A percentile compares a stretch with the other conserved stretches of the same genome.
Conservation (phyloP, 2,329 filamentous ascomycete species). For the Pseudovirgaria hyperparasitica region DNA sequence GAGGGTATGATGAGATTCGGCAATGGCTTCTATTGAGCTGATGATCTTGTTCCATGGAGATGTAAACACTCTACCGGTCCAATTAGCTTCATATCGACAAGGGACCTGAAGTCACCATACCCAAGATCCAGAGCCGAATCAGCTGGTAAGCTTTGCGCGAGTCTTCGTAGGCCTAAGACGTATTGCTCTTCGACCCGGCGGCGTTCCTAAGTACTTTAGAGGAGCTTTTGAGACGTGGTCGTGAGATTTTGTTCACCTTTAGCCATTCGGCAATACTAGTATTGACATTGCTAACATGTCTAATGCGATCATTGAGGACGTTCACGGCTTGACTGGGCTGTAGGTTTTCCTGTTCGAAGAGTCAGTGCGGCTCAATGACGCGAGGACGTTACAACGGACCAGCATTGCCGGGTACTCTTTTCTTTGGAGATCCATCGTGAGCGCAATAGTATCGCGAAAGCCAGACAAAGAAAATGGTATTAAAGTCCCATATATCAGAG, state of each 20-base stretch:
- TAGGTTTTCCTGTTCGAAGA: constrained; percentile 52
- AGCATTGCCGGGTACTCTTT: constrained; percentile 90
- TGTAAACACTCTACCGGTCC: constrained; percentile 63
- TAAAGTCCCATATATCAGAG: no score
- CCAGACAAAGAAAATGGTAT: no score
- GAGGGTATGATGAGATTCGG: constrained; percentile 70
- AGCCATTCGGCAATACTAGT: constrained; percentile 92
- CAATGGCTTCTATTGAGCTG: constrained; percentile 64
- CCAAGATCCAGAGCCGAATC: constrained; percentile 73
- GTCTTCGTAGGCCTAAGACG: constrained; percentile 66
- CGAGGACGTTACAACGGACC: constrained; percentile 46
- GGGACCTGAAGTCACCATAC: constrained; percentile 39
- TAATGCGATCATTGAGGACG: constrained; percentile 75
- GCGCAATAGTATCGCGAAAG: constrained; percentile 4
- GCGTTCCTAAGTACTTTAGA: constrained; percentile 56
- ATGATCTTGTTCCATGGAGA: constrained; percentile 82
- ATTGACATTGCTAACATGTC: constrained; percentile 77
- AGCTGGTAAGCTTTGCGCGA: constrained; percentile 60
- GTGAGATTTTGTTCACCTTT: constrained; percentile 49
- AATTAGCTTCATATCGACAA: constrained; percentile 1
- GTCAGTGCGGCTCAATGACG: constrained; percentile 16
- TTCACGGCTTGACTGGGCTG: constrained; percentile 71
- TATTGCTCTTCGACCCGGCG: constrained; percentile 86
- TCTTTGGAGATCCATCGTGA: constrained; percentile 53
- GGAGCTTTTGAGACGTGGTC: constrained; percentile 5